These are phyloP conservation scores for Calonectria henricotiae DNA, from an alignment of 2,329 filamentous ascomycete species.

Conservation along the genomic window DNA sequence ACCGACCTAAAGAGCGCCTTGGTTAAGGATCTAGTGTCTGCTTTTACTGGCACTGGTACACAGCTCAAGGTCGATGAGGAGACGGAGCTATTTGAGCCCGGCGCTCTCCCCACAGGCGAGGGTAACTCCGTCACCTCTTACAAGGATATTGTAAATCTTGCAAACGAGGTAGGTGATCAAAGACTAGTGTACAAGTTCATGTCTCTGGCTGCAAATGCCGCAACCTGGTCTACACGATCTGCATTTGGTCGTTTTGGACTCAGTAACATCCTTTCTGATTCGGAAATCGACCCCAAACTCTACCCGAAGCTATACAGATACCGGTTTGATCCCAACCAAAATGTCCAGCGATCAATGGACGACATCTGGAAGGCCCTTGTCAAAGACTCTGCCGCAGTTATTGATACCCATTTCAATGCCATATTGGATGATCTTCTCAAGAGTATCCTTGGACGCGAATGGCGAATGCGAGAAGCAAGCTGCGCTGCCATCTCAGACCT, in stretches of 20 bases:
- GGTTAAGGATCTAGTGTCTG: conserved; percentile 88
- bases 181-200: conserved; percentile 99
- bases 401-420: conserved; percentile 87
- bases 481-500: conserved; percentile 92
- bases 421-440: conserved; percentile 91
- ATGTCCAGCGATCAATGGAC: conserved; percentile 96
- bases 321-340: conserved; percentile 93
- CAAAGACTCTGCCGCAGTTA: conserved; percentile 84
- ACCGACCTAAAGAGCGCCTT: conserved; percentile 84
- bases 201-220: conserved; percentile 95
- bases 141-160: conserved; percentile 95
- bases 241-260: conserved; percentile 96
- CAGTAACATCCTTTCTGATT: conserved; percentile 92
- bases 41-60: conserved; percentile 85
- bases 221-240: conserved; percentile 97
- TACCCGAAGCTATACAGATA: conserved; percentile 97
- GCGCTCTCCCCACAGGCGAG: conserved; percentile 90
- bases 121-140: conserved; percentile 94
- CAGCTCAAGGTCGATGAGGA: conserved; percentile 89
- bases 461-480: conserved; percentile 93
- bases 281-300: conserved; percentile 90
- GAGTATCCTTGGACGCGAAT: conserved; percentile 91
- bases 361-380: conserved; percentile 98
- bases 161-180: conserved; percentile 96
- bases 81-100: conserved; percentile 94